A percentile compares a stretch with the other conserved stretches of the same genome.
Conservation (phyloP, 2,329 filamentous ascomycete species). For the Taxawa tesnikishii region DNA sequence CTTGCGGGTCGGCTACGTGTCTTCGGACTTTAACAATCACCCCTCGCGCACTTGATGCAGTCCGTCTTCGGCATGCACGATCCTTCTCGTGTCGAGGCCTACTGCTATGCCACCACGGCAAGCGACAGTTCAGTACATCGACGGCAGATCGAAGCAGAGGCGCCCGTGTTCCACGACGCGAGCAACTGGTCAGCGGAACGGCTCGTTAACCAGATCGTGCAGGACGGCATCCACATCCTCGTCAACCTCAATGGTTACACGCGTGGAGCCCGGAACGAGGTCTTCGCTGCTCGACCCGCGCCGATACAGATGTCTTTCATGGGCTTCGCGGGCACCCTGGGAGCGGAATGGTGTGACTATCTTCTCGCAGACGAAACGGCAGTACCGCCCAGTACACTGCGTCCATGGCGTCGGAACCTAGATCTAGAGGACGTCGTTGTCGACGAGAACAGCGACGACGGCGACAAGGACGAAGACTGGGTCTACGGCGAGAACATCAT, state of each 20-base stretch:
- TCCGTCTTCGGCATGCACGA: conserved; percentile 93
- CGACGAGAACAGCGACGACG: conserved; percentile 54
- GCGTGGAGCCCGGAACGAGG: conserved; percentile 87
- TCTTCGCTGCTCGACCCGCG: conserved; percentile 87
- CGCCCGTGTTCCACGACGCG: conserved; percentile 81
- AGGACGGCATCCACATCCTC: conserved; percentile 84
- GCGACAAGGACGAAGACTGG: conserved; percentile 52
- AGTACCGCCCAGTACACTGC: conserved; percentile 68
- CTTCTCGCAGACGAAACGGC: conserved; percentile 82
- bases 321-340: conserved; percentile 92
- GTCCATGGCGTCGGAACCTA: conserved; percentile 65
- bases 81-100: conserved; percentile 59
- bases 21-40: conserved; percentile 98
- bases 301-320: conserved; percentile 99
- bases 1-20: conserved; percentile 90
- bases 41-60: conserved; percentile 96
- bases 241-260: conserved; percentile 99
- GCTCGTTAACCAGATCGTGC: conserved; percentile 73
- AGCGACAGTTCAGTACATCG: conserved; percentile 85
- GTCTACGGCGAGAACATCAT: conserved; percentile 96
- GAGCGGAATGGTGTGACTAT: conserved; percentile 98
- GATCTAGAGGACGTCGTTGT: conserved; percentile 55
- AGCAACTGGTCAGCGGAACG: conserved; percentile 76
- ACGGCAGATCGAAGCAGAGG: conserved; percentile 83
- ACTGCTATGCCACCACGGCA: conserved; percentile 89